These are phyloP conservation scores for Phytophthora pini DNA, from an alignment of 352 stramenopile species.

Conservation along the genomic window DNA sequence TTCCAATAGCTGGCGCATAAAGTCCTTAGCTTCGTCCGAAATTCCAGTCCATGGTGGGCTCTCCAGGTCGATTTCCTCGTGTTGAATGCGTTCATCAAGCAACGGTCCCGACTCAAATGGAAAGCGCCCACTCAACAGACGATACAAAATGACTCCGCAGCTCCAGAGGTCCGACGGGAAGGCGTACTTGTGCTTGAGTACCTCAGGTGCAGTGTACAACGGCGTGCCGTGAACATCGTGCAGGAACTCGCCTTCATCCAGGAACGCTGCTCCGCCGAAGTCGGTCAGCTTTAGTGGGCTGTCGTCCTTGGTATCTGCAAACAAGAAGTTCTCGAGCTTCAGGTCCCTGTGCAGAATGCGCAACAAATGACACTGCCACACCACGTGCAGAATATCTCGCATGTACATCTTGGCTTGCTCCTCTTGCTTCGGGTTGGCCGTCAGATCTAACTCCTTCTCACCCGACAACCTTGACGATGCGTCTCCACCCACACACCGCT, in stretches of 20 bases:
- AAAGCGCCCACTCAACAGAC: conserved; percentile 65
- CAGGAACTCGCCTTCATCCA: conserved; percentile 48
- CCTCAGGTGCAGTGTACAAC: conserved; percentile 78
- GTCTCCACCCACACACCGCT: conserved; percentile 79
- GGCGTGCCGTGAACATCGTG: conserved; percentile 68
- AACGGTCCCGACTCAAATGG: conserved; percentile 67
- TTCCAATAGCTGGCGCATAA: conserved; percentile 57
- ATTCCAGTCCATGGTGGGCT: conserved; percentile 56
- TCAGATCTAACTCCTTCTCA: conserved; percentile 21
- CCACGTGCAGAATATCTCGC: conserved; percentile 79
- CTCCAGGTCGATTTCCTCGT: conserved; percentile 64
- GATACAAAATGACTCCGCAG: conserved; percentile 81
- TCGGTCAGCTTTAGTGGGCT: conserved; percentile 83
- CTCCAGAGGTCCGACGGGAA: conserved; percentile 84
- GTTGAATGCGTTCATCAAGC: conserved; percentile 69
- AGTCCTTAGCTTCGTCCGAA: conserved; percentile 63
- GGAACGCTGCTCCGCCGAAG: conserved; percentile 74
- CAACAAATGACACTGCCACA: conserved; percentile 82
- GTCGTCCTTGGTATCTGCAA: conserved; percentile 59
- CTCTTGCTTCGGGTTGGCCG: conserved; percentile 36
- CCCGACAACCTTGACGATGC: conserved; percentile 43
- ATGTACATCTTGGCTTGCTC: conserved; percentile 66
- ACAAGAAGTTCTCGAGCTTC: conserved; percentile 87
- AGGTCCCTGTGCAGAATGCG: conserved; percentile 77
- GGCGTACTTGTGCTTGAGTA: conserved; percentile 65